Base-by-base conservation (phyloP, 306 rosid species). In the Mimosa pudica region DNA sequence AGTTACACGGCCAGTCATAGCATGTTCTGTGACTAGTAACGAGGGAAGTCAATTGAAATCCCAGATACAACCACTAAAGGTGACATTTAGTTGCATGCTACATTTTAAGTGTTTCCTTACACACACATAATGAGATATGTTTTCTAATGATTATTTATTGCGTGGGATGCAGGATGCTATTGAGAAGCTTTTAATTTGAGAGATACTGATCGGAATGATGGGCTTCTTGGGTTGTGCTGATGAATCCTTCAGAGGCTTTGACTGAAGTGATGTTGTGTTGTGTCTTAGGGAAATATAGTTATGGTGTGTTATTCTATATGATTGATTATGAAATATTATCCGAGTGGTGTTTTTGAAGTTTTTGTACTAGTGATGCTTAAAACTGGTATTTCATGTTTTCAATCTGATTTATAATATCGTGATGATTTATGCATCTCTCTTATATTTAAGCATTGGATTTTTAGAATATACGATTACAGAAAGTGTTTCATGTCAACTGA, bases 21-120 rank as follows among this genome's bases (percentile, higher is more conserved):
- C 98, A 6, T 89, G 93, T 71, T 94, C 97, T 62, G 97, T 94
- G 81, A 92, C 97, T 2, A 82, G 91, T 14, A 94, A 94, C 9
- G 98, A 92, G 82, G 98, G 97, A 67, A 94, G 98, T 80, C 97
- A 94, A 71, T 83, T 94, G 92, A 92, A 94, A 78, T 81, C 97
- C 7, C 97, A 92, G 77, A 91, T 94, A 79, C 93, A 88, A 76
- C 96, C 89, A 62, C 93, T 92, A 17, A 94, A 92, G 97, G 98
- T 75, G 4, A 70, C 42, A 1, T 1, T 2, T 18, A 9, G 48
- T 0, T 36, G 32, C 36, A 9, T 24, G 11, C 52, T 48, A 11
- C 52, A 48, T 38, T 38, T 38, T 38, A 38, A 38, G 42, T 38
- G 42, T 38, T 38, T 0, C 2, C 42, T 2, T 5, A 38, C 42